phyloP scores from a whole-genome alignment of 2,329 filamentous ascomycete genomes.

The Pseudogymnoascus sp. region DNA sequence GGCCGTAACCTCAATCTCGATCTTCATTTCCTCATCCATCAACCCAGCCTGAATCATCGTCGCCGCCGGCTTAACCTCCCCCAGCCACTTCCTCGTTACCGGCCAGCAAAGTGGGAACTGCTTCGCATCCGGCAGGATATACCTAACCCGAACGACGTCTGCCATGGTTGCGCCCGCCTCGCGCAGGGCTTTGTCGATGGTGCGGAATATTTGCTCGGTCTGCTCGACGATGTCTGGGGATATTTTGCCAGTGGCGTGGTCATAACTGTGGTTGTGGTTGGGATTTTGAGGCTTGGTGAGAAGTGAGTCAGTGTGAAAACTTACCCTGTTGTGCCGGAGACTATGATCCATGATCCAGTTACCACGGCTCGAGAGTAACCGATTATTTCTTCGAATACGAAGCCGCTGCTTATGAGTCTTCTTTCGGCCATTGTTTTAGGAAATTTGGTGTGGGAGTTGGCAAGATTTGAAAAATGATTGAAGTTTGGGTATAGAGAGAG shows the following conservation, averaged over 20 bases:
- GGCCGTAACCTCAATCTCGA: constrained; percentile 23
- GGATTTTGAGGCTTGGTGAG: neutral
- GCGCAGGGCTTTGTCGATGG: constrained; percentile 38
- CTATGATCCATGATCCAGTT: constrained; percentile 42
- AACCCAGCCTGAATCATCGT: constrained; percentile 45
- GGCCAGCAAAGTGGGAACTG: constrained; percentile 44
- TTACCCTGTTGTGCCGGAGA: constrained; percentile 48
- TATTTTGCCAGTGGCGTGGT: constrained; percentile 41
- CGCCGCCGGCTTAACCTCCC: constrained; percentile 39
- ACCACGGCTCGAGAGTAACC: constrained; percentile 48
- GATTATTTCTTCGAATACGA: constrained; percentile 43
- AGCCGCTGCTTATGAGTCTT: constrained; percentile 27
- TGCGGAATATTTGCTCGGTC: constrained; percentile 40
- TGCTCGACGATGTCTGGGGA: constrained; percentile 39
- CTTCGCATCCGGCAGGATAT: constrained; percentile 40
- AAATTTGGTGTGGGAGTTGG: neutral
- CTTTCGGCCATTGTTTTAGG: neutral
- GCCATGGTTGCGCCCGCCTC: constrained; percentile 35
- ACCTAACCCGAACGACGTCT: constrained; percentile 44
- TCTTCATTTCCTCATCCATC: constrained; percentile 41
- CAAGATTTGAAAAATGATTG: neutral
- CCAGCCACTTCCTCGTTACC: constrained; percentile 42
- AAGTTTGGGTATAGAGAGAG: neutral
- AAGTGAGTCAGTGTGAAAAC: neutral
- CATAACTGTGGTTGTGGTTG: constrained; percentile 32